Evolutionary conservation across 208 protist species (phyloP).

Genomic region (Wallacemonas sp.): DNA sequence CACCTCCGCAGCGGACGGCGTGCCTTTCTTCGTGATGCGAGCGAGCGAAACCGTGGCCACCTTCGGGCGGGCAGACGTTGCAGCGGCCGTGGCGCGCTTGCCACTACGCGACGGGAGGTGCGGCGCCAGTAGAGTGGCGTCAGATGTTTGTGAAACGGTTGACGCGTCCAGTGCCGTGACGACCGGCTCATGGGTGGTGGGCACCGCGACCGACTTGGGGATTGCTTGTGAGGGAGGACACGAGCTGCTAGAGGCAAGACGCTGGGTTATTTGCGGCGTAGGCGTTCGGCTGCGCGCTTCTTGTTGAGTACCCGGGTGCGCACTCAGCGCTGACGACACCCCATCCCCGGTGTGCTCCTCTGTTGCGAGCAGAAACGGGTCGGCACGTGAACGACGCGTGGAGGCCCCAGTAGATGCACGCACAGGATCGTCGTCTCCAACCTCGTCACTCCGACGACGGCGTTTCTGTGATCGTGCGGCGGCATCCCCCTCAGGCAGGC

Average conservation of each 20-base stretch:
- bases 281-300: slow-evolving; percentile 1
- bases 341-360: background rate
- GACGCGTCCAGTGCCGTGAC: no score
- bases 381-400: background rate
- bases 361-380: background rate
- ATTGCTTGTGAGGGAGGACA: slow-evolving; percentile 1
- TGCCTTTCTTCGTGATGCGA: background rate
- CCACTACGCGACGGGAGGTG: no score
- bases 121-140: no score
- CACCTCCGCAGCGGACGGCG: background rate
- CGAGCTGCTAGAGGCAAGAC: background rate
- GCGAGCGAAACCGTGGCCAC: no score
- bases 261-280: background rate
- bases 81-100: no score
- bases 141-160: no score
- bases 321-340: background rate
- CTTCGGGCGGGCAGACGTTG: no score
- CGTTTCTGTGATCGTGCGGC: background rate
- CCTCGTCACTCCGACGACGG: no score
- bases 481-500: slow-evolving; percentile 4
- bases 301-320: no score
- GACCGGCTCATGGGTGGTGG: no score
- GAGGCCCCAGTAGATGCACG: background rate
- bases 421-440: no score
- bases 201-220: background rate